These are phyloP conservation scores for Cercospora nicotianae DNA, from an alignment of 2,329 filamentous ascomycete species.

Conservation along the genomic window DNA sequence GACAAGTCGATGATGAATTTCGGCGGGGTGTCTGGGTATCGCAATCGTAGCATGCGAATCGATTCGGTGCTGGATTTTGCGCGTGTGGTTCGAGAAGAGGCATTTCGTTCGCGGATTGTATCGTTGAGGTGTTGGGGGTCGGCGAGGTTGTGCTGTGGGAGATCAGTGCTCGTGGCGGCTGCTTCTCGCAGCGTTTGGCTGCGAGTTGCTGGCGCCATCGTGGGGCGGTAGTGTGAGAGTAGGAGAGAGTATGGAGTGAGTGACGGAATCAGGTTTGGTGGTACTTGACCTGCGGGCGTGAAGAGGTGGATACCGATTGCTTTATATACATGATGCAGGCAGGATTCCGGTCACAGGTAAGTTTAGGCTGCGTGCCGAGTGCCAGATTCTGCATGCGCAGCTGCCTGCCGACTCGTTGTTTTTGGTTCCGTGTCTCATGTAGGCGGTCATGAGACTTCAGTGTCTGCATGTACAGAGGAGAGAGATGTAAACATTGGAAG, in stretches of 20 bases:
- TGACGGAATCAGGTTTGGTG: background rate
- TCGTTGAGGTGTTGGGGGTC: conserved; percentile 7
- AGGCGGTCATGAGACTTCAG: background rate
- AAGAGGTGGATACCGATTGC: conserved; percentile 10
- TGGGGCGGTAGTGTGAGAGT: background rate
- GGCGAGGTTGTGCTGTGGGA: conserved; percentile 17
- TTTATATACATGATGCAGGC: background rate
- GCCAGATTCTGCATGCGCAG: background rate
- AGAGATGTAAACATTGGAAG: background rate
- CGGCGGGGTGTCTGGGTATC: conserved; percentile 26
- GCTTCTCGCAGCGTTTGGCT: conserved; percentile 19
- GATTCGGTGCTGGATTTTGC: background rate
- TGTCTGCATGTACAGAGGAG: background rate
- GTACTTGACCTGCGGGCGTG: conserved; percentile 8
- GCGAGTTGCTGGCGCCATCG: conserved; percentile 18
- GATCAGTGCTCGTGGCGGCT: conserved; percentile 16
- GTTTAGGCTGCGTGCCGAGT: background rate
- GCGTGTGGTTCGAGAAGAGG: background rate
- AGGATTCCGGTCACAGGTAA: conserved; percentile 9
- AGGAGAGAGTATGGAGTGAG: background rate
- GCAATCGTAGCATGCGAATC: background rate
- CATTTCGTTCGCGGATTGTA: background rate
- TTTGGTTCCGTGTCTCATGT: background rate
- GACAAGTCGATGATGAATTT: conserved; percentile 54
- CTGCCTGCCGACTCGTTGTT: background rate